Conservation (phyloP, 2,329 filamentous ascomycete species). For the Furcasterigmium furcatum region DNA sequence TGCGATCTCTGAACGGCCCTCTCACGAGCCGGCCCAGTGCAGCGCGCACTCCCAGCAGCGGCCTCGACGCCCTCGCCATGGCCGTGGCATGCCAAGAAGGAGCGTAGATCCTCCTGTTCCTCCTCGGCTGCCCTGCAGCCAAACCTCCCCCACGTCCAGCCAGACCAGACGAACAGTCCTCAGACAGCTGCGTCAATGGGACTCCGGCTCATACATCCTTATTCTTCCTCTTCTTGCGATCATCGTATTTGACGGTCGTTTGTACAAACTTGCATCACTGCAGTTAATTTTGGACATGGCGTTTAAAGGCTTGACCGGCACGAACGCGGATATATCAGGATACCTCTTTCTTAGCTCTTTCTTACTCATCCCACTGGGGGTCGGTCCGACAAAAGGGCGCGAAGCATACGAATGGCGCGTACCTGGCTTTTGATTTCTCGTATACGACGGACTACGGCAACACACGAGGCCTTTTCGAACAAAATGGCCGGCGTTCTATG, state of each 20-base stretch:
- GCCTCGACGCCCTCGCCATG: conserved; percentile 52
- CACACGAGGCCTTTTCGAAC: background rate
- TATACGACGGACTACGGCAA: conserved; percentile 3
- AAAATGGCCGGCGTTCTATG: background rate
- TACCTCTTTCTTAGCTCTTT: conserved; percentile 1
- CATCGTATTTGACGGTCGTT: background rate
- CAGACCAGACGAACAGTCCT: too few relatives aligned
- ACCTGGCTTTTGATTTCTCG: conserved; percentile 2
- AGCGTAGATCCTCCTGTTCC: background rate
- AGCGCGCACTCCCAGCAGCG: conserved; percentile 43
- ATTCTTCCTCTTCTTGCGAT: too few relatives aligned
- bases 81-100: conserved; percentile 51
- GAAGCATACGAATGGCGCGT: conserved; percentile 13
- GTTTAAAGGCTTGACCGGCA: background rate
- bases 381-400: conserved; percentile 9
- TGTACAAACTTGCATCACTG: background rate
- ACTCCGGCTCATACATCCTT: too few relatives aligned
- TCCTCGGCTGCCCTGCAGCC: background rate
- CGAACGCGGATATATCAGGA: conserved; percentile 3
- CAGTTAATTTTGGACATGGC: background rate
- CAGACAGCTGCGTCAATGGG: too few relatives aligned
- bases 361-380: background rate
- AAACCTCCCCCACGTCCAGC: background rate
- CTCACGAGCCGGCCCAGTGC: conserved; percentile 40
- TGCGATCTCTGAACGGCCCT: conserved; percentile 40